phyloP scores from a whole-genome alignment of 2,329 filamentous ascomycete genomes.

The Bipolaris oryzae region DNA sequence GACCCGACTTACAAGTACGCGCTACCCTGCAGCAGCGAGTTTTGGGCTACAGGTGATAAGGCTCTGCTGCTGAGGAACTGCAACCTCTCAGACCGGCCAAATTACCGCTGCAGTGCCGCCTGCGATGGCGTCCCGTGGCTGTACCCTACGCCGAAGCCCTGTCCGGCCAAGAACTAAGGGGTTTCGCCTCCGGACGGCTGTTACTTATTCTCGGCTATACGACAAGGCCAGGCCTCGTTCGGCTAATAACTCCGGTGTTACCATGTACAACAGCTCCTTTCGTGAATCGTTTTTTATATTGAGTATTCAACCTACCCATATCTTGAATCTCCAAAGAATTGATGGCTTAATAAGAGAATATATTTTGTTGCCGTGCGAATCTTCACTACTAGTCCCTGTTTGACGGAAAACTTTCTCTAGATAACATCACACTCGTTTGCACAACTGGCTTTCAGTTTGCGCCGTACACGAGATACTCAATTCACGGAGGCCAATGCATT shows the following conservation, averaged over 20 bases:
- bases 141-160: slow-evolving; percentile 1
- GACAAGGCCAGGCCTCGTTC: not conserved
- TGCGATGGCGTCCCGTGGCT: not conserved
- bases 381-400: too few species aligned
- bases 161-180: not conserved
- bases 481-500: too few species aligned
- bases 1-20: not conserved
- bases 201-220: not conserved
- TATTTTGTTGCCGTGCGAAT: too few species aligned
- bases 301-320: not conserved
- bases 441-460: too few species aligned
- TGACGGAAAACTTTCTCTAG: too few species aligned
- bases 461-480: too few species aligned
- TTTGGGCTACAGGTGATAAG: not conserved
- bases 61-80: not conserved
- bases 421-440: too few species aligned
- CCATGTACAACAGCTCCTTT: too few species aligned
- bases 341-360: too few species aligned
- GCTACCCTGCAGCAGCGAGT: not conserved
- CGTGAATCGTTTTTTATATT: too few species aligned
- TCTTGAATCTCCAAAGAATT: not conserved
- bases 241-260: not conserved
- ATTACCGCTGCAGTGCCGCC: not conserved
- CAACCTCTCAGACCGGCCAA: not conserved
- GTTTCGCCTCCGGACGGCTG: not conserved